phyloP scores from a whole-genome alignment of 345 rosid species.

The Bruguiera parviflora region DNA sequence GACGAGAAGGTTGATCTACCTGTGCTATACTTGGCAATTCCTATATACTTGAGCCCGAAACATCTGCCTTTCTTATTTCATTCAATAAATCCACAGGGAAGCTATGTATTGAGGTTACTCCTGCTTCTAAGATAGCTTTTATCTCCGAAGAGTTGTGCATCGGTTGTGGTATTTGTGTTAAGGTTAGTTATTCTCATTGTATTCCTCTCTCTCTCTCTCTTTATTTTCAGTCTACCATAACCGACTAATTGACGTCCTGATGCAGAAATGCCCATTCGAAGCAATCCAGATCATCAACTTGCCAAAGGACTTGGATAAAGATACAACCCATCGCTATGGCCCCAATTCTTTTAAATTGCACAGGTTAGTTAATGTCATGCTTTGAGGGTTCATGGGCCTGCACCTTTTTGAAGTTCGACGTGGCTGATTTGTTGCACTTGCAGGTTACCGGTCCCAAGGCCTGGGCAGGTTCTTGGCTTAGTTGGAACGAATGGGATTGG shows the following conservation, averaged over 20 bases:
- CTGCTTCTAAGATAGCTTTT: constrained; percentile 74
- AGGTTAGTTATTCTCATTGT: constrained; percentile 44
- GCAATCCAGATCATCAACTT: constrained; percentile 94
- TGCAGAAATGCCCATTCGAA: constrained; percentile 95
- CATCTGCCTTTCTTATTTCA: not conserved
- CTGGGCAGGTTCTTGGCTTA: constrained; percentile 96
- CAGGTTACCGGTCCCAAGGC: constrained; percentile 96
- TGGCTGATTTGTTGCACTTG: constrained; percentile 14
- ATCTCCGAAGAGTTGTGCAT: constrained; percentile 95
- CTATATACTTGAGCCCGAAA: not conserved
- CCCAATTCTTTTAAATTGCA: constrained; percentile 90
- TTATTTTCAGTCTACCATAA: not conserved
- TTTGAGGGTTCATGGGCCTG: not conserved
- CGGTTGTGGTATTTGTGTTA: constrained; percentile 94
- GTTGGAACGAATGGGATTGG: constrained; percentile 99
- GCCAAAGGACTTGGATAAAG: constrained; percentile 87
- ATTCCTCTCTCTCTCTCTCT: not conserved
- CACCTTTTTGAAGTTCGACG: constrained; percentile 21
- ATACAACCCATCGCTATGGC: constrained; percentile 95
- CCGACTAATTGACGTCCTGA: constrained; percentile 1
- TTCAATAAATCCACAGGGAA: constrained; percentile 47
- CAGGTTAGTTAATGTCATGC: constrained; percentile 38
- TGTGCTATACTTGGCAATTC: not conserved
- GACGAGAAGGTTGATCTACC: too few relatives aligned
- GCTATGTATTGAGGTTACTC: constrained; percentile 85